phyloP scores from a whole-genome alignment of 352 stramenopile species.

The Nothophytophthora sp. region DNA sequence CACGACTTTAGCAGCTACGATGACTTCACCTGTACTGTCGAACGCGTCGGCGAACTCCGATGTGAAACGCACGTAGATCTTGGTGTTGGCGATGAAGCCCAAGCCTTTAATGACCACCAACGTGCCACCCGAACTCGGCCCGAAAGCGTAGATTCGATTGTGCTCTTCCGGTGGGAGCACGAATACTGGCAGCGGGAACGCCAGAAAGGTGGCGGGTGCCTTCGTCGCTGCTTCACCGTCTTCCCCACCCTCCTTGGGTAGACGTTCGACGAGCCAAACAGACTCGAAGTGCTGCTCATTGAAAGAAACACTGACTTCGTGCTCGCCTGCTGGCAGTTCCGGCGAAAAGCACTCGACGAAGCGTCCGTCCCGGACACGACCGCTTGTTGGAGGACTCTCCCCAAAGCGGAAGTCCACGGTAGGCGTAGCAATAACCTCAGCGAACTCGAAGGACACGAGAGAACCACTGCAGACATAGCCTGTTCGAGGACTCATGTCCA shows the following conservation, averaged over 20 bases:
- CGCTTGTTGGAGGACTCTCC: slow-evolving; percentile 23
- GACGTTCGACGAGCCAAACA: slow-evolving; percentile 4
- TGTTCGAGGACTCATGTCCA: slow-evolving; percentile 50
- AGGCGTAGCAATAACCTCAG: slow-evolving; percentile 49
- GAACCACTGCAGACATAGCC: slow-evolving; percentile 70
- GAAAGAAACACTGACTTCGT: slow-evolving; percentile 60
- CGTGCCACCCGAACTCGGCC: slow-evolving; percentile 43
- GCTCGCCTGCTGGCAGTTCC: slow-evolving; percentile 39
- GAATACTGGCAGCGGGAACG: slow-evolving; percentile 61
- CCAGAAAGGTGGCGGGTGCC: slow-evolving; percentile 40
- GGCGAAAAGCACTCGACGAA: slow-evolving; percentile 74
- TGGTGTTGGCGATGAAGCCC: slow-evolving; percentile 58
- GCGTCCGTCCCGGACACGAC: slow-evolving; percentile 33
- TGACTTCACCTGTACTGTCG: slow-evolving; percentile 30
- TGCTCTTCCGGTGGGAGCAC: slow-evolving; percentile 36
- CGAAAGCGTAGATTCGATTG: slow-evolving; percentile 53
- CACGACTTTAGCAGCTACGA: slow-evolving; percentile 53
- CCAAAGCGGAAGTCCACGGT: slow-evolving; percentile 72
- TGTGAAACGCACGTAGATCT: slow-evolving; percentile 70
- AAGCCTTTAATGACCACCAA: slow-evolving; percentile 53
- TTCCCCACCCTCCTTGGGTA: not conserved
- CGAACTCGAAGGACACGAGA: slow-evolving; percentile 68
- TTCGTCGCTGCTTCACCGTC: not conserved
- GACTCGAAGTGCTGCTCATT: slow-evolving; percentile 72
- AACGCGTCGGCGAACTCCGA: slow-evolving; percentile 41